These are phyloP conservation scores for Coniochaeta sp. DNA, from an alignment of 2,329 filamentous ascomycete species.

Conservation along the genomic window DNA sequence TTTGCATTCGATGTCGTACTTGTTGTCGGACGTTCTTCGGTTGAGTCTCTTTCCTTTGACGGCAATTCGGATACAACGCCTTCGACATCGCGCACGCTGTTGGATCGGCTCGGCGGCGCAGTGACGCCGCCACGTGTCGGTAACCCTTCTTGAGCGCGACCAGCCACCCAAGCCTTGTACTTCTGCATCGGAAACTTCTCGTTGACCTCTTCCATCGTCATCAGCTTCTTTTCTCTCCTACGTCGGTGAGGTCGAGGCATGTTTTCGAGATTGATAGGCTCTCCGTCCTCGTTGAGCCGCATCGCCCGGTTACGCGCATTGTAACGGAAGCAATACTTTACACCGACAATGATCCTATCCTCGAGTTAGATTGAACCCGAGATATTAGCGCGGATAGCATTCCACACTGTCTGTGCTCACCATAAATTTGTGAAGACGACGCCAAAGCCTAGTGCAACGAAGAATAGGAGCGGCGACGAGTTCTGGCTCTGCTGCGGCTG, in stretches of 20 bases:
- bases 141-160: constrained; percentile 74
- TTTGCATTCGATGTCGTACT: constrained; percentile 15
- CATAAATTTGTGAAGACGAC: constrained; percentile 98
- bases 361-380: constrained; percentile 8
- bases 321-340: constrained; percentile 99
- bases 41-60: constrained; percentile 36
- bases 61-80: constrained; percentile 39
- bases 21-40: constrained; percentile 28
- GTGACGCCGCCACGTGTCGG: constrained; percentile 79
- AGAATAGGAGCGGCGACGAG: constrained; percentile 74
- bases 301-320: constrained; percentile 85
- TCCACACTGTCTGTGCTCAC: constrained; percentile 48
- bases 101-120: constrained; percentile 62
- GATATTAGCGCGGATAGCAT: neutral
- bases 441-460: constrained; percentile 91
- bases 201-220: constrained; percentile 99
- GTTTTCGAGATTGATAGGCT: constrained; percentile 78
- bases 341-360: constrained; percentile 93
- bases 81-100: constrained; percentile 63
- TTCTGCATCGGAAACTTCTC: constrained; percentile 93
- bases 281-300: constrained; percentile 71
- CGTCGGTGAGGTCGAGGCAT: constrained; percentile 81
- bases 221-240: constrained; percentile 92
- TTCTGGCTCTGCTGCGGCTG: constrained; percentile 24
- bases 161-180: constrained; percentile 91